Conservation (phyloP, 306 rosid genomes). For the Rosa rugosa region DNA sequence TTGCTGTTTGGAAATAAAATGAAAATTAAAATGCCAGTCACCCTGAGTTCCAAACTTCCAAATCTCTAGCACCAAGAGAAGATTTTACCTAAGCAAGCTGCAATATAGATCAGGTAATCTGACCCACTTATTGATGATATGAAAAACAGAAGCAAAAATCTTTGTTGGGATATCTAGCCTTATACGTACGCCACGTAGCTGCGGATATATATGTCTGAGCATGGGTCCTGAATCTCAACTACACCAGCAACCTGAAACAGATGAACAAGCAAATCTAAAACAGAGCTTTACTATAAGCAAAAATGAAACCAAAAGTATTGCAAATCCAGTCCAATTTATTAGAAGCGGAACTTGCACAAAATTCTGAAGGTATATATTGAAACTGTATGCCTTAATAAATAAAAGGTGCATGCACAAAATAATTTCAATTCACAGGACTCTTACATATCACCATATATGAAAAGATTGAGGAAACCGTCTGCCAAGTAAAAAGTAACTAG, state of each 20-base stretch:
- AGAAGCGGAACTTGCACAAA: no score
- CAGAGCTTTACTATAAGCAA: background rate
- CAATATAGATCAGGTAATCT: background rate
- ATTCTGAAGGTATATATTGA: no score
- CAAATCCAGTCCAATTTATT: no score
- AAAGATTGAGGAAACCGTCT: no score
- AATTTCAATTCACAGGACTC: background rate
- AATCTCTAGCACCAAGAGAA: background rate
- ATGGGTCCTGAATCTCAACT: background rate
- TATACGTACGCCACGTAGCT: background rate
- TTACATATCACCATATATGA: no score
- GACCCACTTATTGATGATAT: no score
- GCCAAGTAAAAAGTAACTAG: background rate
- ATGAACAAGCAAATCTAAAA: background rate
- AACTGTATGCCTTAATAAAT: no score
- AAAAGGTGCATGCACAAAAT: no score
- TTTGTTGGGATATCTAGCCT: background rate
- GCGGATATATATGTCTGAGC: background rate
- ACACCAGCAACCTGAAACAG: background rate
- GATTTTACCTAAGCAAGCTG: background rate
- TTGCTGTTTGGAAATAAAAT: background rate
- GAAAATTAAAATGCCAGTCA: background rate
- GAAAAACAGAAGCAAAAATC: background rate
- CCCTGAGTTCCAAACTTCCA: background rate
- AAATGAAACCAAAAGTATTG: no score